Evolutionary conservation across 192 early-diverging fungal species (phyloP), one percentile per base, ranked within the genome.

Genomic region (Coemansia sp.): DNA sequence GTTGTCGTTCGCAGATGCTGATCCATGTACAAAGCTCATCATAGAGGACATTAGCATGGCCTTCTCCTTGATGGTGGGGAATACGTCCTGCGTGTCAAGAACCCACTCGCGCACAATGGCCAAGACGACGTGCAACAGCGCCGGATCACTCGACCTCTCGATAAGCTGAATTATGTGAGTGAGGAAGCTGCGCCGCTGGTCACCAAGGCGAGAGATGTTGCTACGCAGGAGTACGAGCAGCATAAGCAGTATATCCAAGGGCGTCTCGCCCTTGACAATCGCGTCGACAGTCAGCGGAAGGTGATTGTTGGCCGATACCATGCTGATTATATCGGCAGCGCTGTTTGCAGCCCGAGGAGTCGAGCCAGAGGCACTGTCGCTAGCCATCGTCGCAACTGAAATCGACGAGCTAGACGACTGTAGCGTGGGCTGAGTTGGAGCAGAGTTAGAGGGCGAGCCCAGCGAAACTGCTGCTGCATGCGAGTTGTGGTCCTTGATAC

Each of bases 41-140:
- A 99, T 92, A 66, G 91, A 92, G 15, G 91, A 86, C 78, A 96
- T 84, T n/a, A 99, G 80, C 61, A 89, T 91, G 6, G 95, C 91
- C 75, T 99, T 98, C 65, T 99, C 98, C 76, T 96, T 97, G 64
- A 93, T 87, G 5, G 98, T 98, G 2, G 98, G 98, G 81, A 97
- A 97, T 2, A 91, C 84, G 56, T 96, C 94, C 56, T 84, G 83
- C 24, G 87, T 83, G n/a, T 86, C 87, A 40, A 92, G 75, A 2
- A 98, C 87, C 98, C 98, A 99, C 49, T 90, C 88, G 30, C 89
- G 86, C 9, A 92, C 86, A 85, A 98, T 91, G 13, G 88, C 86
- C 59, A 98, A 76, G 27, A 98, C 90, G 3, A 87, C 85, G 8
- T 88, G 76, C 11, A 92, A 76, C 15, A 99, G 78, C 34, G 85